phyloP scores from a whole-genome alignment of 75 land plant species.

The Pseudotsuga menziesii region DNA sequence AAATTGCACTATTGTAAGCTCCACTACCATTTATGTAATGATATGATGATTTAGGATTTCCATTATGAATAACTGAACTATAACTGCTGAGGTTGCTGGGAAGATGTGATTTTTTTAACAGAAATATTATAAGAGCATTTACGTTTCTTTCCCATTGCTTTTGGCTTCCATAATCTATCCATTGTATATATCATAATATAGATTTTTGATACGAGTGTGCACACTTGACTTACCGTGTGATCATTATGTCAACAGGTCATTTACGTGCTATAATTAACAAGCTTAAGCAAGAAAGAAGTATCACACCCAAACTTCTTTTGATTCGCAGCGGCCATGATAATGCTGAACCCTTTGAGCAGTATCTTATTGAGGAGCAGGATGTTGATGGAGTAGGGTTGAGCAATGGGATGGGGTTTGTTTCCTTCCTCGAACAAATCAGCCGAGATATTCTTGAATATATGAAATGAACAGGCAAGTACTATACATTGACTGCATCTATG shows the following conservation, averaged over 20 bases:
- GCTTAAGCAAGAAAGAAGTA: constrained; percentile 85
- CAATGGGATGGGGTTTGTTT: constrained; percentile 87
- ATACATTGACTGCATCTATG: too few species aligned
- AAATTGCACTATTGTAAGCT: too few species aligned
- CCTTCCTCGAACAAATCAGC: constrained; percentile 82
- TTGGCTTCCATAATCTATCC: too few species aligned
- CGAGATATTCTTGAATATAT: constrained; percentile 69
- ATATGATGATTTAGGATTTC: too few species aligned
- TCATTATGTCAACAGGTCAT: constrained; percentile 41
- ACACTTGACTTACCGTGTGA: neutral
- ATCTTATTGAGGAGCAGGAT: constrained; percentile 97
- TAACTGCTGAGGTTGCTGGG: too few species aligned
- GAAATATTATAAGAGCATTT: too few species aligned
- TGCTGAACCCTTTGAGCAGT: constrained; percentile 75
- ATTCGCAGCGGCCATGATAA: constrained; percentile 91
- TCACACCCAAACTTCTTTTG: constrained; percentile 90
- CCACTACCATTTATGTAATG: too few species aligned
- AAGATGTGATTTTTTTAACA: too few species aligned
- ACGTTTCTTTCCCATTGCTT: too few species aligned
- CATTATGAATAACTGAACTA: too few species aligned
- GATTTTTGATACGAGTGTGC: too few species aligned
- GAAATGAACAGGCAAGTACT: constrained; percentile 20
- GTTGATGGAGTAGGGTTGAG: constrained; percentile 73
- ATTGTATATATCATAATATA: too few species aligned
- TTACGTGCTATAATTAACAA: constrained; percentile 76